Evolutionary conservation across 495 filamentous ascomycete genomes (phyloP), one percentile per base, ranked within the genome.

Genomic region (Podospora bellae-mahoneyi): DNA sequence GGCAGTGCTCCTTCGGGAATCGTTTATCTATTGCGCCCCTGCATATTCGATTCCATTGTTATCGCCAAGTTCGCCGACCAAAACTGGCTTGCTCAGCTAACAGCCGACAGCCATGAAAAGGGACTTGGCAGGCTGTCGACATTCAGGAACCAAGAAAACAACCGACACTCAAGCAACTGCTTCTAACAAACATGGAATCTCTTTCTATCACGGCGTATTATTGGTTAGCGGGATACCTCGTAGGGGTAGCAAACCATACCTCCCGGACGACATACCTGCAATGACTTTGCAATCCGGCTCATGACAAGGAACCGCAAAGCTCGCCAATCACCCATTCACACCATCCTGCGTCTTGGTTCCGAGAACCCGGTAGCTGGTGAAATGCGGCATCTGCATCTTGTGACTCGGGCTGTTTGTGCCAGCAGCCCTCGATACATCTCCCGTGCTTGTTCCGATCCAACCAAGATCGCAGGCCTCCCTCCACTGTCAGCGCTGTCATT

Each of bases 41-140:
- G 55, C 23, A 20, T 26, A 58, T 26, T n/a, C 23, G n/a, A 20
- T 32, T 32, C 30, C 30, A 7, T 20, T 23, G 16, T 58, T 15
- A 19, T 58, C 55, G 55, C 55, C 23, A 19, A 58, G 55, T 58
- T 58, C 55, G 55, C 55, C 55, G 10, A 58, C 23, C 55, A 20
- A n/a, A 58, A 13, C 54, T 56, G 19, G 54, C 23, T 26, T 4
- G 7, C 13, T 58, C 55, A 48, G 9, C 9, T 3, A 48, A 10
- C 9, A 10, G 39, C 13, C 39, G 39, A 48, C 5, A 48, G 39
- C 39, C 39, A 3, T 48, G 39, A 48, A 48, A 6, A 48, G 39
- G 39, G 13, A 48, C 39, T 48, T 13, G 39, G 15, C 39, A 3
- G 2, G 9, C 39, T 48, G 15, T 48, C 39, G 39, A 48, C 39